A percentile compares a stretch with the other conserved stretches of the same genome.
phyloP scores from a whole-genome alignment of 768 basidiomycete species.

The Chalciporus piperatus region DNA sequence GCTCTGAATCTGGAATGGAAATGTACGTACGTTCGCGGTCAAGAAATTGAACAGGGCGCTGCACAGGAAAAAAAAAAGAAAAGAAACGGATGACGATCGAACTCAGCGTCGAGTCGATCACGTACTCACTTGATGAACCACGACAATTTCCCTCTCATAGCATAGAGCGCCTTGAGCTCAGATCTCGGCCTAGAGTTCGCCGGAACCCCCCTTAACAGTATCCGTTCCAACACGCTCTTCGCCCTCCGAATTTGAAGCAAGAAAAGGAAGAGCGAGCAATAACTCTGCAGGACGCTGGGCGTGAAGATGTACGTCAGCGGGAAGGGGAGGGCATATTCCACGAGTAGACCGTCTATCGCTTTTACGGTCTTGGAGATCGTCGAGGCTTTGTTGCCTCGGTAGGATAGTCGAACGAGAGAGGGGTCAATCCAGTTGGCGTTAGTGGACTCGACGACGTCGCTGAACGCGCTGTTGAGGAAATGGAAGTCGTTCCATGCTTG shows the following conservation, averaged over 20 bases:
- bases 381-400: constrained; percentile 48
- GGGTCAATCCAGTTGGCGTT: constrained; percentile 58
- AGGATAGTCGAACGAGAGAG: constrained; percentile 69
- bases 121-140: constrained; percentile 75
- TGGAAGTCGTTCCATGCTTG: constrained; percentile 80
- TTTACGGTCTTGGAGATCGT: constrained; percentile 54
- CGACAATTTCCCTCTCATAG: constrained; percentile 69
- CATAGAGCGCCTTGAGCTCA: constrained; percentile 70
- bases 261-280: constrained; percentile 68
- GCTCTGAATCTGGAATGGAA: not conserved
- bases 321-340: constrained; percentile 83
- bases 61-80: not conserved
- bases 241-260: constrained; percentile 72
- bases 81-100: constrained; percentile 2
- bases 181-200: constrained; percentile 33
- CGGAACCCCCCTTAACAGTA: constrained; percentile 56
- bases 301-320: constrained; percentile 78
- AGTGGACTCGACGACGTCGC: constrained; percentile 57
- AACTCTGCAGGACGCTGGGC: constrained; percentile 51
- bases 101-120: not conserved
- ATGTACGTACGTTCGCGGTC: constrained; percentile 59
- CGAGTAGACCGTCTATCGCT: constrained; percentile 59
- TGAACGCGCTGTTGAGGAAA: constrained; percentile 76
- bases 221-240: constrained; percentile 66
- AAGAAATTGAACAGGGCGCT: constrained; percentile 70